phyloP scores from a whole-genome alignment of 2,329 filamentous ascomycete genomes.

The Phyllachora maydis region DNA sequence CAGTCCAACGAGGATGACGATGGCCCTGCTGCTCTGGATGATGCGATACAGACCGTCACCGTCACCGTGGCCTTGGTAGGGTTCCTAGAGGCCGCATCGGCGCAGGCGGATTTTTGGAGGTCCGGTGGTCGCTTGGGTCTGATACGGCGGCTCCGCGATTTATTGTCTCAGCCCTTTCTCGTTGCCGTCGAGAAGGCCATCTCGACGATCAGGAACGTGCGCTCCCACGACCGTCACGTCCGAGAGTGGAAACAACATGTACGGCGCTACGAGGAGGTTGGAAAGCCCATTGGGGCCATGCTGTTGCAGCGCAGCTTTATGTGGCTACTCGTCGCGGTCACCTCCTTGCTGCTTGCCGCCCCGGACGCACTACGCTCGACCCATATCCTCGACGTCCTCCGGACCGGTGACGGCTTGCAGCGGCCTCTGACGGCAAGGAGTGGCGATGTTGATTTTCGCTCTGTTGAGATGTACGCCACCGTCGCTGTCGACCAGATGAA shows the following conservation, averaged over 20 bases:
- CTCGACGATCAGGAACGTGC: constrained; percentile 71
- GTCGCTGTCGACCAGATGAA: constrained; percentile 69
- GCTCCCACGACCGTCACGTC: constrained; percentile 39
- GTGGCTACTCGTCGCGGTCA: constrained; percentile 60
- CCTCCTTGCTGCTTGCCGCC: constrained; percentile 50
- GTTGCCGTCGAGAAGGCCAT: constrained; percentile 76
- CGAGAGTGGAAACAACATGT: constrained; percentile 79
- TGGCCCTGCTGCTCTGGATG: constrained; percentile 38
- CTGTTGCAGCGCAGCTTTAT: constrained; percentile 78
- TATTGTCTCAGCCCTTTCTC: constrained; percentile 71
- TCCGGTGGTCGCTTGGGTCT: constrained; percentile 52
- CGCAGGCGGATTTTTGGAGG: constrained; percentile 64
- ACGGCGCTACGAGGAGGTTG: constrained; percentile 60
- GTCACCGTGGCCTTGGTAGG: constrained; percentile 74
- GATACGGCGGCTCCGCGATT: constrained; percentile 46
- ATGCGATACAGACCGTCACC: constrained; percentile 49
- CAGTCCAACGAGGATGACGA: constrained; percentile 33
- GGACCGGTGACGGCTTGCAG: constrained; percentile 30
- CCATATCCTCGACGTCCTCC: constrained; percentile 55
- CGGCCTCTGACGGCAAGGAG: constrained; percentile 17
- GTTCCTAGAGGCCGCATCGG: constrained; percentile 67
- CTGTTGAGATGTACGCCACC: constrained; percentile 42
- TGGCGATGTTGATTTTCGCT: constrained; percentile 29
- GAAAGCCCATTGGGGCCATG: constrained; percentile 76
- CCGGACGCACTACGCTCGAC: constrained; percentile 34